Percentiles rank a stretch among this genome's conserved stretches.
Conservation (phyloP, 164 flowering plant species). For the Liquidambar formosana region DNA sequence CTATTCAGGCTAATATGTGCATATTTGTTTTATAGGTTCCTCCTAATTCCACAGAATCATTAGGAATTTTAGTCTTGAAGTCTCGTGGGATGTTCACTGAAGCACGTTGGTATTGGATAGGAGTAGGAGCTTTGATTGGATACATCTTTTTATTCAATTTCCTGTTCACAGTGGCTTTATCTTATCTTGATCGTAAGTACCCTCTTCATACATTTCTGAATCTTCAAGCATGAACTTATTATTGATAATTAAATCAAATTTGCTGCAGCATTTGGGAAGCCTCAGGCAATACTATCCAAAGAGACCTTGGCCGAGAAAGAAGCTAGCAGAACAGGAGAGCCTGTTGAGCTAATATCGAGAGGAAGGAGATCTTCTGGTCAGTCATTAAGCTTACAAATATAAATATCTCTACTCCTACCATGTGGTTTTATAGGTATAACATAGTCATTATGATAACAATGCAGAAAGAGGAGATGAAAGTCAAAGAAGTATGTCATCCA, state of each 20-base stretch:
- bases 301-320: constrained; percentile 28
- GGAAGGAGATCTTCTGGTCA: constrained; percentile 15
- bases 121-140: constrained; percentile 45
- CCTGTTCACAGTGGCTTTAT: constrained; percentile 38
- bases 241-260: background rate
- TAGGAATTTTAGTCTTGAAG: constrained; percentile 44
- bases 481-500: constrained; percentile 22
- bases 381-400: background rate
- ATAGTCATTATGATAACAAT: background rate
- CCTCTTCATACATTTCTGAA: background rate
- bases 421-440: background rate
- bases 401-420: background rate
- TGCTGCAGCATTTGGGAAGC: constrained; percentile 53
- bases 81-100: constrained; percentile 45
- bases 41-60: constrained; percentile 26
- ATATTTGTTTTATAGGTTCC: constrained; percentile 11
- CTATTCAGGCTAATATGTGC: no score
- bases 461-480: constrained; percentile 23
- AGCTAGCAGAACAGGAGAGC: constrained; percentile 15
- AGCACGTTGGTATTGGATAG: constrained; percentile 59
- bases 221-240: background rate
- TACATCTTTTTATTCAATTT: constrained; percentile 42
- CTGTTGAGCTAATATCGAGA: constrained; percentile 22
- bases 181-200: constrained; percentile 50
- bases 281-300: constrained; percentile 46